A percentile compares a stretch with the other conserved stretches of the same genome.
Conservation (phyloP, 129 eudicot species). For the Flaveria bidentis region DNA sequence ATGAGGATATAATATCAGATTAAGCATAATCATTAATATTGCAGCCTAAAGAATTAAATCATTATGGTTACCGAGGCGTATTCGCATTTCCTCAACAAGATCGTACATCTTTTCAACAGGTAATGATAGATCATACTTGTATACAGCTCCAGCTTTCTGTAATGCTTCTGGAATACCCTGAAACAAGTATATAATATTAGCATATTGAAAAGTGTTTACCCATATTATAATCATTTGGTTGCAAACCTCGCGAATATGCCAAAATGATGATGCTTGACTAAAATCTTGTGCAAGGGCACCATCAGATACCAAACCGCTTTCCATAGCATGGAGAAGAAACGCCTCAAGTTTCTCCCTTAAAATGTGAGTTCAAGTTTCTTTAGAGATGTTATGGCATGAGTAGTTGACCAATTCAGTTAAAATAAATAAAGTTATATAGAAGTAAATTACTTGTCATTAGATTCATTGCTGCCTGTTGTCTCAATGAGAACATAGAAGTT, state of each 20-base stretch:
- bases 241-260: constrained; percentile 95
- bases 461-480: constrained; percentile 94
- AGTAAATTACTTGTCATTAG: constrained; percentile 75
- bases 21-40: neutral
- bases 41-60: constrained; percentile 1
- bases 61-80: constrained; percentile 61
- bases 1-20: constrained; percentile 6
- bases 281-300: constrained; percentile 94
- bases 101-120: constrained; percentile 87
- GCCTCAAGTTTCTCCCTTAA: constrained; percentile 93
- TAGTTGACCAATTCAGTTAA: neutral
- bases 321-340: constrained; percentile 75
- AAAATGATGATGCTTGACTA: constrained; percentile 83
- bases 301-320: constrained; percentile 77
- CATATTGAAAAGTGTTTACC: neutral
- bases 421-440: neutral
- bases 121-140: constrained; percentile 88
- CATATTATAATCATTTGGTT: neutral
- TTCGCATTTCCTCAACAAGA: constrained; percentile 88
- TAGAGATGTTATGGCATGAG: neutral
- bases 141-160: constrained; percentile 93
- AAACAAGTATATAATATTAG: constrained; percentile 12
- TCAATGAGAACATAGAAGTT: constrained; percentile 90
- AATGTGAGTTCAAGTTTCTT: constrained; percentile 10
- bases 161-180: constrained; percentile 96